phyloP scores from a whole-genome alignment of 495 filamentous ascomycete species.

The Aspergillus sclerotioniger region DNA sequence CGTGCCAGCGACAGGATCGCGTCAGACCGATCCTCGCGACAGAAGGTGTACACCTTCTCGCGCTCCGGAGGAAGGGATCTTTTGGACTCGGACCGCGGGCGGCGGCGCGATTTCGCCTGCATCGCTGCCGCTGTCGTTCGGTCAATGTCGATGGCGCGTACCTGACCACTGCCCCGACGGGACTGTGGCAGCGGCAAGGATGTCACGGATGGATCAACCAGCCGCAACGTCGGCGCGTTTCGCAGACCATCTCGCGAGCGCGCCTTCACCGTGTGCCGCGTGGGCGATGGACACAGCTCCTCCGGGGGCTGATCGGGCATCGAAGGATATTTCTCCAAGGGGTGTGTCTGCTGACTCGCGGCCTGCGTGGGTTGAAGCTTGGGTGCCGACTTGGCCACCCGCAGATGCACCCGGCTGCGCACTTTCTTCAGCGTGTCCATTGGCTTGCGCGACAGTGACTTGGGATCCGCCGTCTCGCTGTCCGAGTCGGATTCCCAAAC shows the following conservation, averaged over 20 bases:
- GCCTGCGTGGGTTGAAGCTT: slow-evolving; percentile 27
- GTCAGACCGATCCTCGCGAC: slow-evolving; percentile 38
- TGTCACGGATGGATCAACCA: slow-evolving; percentile 41
- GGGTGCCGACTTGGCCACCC: slow-evolving; percentile 44
- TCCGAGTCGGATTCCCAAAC: slow-evolving; percentile 51
- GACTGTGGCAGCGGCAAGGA: slow-evolving; percentile 34
- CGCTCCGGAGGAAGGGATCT: slow-evolving; percentile 8
- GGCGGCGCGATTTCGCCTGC: slow-evolving; percentile 39
- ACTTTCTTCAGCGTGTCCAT: slow-evolving; percentile 49
- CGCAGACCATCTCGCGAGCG: slow-evolving; percentile 33
- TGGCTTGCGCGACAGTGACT: slow-evolving; percentile 39
- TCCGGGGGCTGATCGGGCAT: slow-evolving; percentile 27
- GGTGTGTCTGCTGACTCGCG: slow-evolving; percentile 13
- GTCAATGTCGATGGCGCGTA: slow-evolving; percentile 32
- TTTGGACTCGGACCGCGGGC: slow-evolving; percentile 35
- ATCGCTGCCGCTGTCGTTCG: slow-evolving; percentile 39
- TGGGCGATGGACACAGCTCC: slow-evolving; percentile 6
- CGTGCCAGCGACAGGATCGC: slow-evolving; percentile 22
- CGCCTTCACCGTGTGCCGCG: slow-evolving; percentile 16
- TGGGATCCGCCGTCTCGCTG: slow-evolving; percentile 36
- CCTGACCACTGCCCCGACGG: slow-evolving; percentile 29
- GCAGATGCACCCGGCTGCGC: slow-evolving; percentile 46
- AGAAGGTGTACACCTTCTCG: slow-evolving; percentile 35
- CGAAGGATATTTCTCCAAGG: slow-evolving; percentile 34
- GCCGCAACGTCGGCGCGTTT: slow-evolving; percentile 35